Evolutionary conservation across 257 asterid genomes (phyloP).

Genomic region (Solanum bulbocastanum): DNA sequence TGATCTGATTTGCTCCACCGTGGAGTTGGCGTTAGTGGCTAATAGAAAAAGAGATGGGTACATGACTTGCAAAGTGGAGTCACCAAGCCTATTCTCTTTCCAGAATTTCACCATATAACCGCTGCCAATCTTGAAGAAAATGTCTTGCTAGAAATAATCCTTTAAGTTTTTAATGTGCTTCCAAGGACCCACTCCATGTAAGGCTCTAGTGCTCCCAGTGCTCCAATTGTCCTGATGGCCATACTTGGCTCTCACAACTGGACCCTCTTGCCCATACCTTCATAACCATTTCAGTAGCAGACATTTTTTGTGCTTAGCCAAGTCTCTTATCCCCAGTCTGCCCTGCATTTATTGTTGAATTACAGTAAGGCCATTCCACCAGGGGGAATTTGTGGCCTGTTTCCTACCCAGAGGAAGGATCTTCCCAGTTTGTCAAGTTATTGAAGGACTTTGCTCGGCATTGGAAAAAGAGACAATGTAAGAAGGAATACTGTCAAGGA

Average conservation of each 20-base stretch:
- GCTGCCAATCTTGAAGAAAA: background rate
- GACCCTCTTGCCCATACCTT: background rate
- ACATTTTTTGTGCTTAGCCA: background rate
- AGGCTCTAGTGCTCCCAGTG: background rate
- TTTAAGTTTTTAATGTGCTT: background rate
- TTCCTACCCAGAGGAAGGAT: background rate
- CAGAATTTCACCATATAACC: background rate
- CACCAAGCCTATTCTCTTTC: background rate
- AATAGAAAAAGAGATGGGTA: background rate
- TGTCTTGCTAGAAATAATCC: background rate
- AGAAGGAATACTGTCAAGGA: background rate
- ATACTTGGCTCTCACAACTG: background rate
- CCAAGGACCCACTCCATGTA: background rate
- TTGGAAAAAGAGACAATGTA: background rate
- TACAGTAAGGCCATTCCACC: background rate
- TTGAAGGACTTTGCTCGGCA: background rate
- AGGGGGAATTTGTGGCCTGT: background rate
- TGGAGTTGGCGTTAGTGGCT: background rate
- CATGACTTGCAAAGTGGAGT: background rate
- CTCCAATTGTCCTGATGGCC: background rate
- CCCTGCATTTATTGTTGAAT: background rate
- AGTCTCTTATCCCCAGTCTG: background rate
- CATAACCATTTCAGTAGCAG: background rate
- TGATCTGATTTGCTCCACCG: background rate
- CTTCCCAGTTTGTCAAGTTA: background rate